Evolutionary conservation across 805 yeast species (phyloP).

Genomic region (Nakazawaea holstii): DNA sequence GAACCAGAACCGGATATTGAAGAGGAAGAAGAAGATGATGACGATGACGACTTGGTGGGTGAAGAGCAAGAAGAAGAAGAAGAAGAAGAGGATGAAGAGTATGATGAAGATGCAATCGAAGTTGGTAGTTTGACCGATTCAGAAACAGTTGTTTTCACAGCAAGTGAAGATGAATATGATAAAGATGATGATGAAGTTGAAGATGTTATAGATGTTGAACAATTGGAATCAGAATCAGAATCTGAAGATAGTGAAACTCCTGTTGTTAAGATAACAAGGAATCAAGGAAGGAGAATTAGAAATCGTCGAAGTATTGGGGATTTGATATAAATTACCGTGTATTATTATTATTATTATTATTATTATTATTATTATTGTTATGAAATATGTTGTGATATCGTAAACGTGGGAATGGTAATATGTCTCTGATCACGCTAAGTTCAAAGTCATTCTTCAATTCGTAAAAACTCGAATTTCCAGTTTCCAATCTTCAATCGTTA

Average conservation of each 20-base stretch:
- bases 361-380: too few species aligned
- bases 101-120: constrained; percentile 9
- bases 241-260: background rate
- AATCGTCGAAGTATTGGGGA: constrained; percentile 4
- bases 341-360: too few species aligned
- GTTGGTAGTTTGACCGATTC: constrained; percentile 9
- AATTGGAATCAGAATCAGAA: constrained; percentile 7
- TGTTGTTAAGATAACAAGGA: constrained; percentile 10
- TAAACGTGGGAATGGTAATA: too few species aligned
- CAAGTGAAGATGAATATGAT: constrained; percentile 20
- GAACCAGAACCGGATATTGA: constrained; percentile 9
- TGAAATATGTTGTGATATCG: too few species aligned
- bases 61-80: constrained; percentile 10
- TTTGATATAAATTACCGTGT: background rate
- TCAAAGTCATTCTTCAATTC: too few species aligned
- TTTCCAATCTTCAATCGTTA: too few species aligned
- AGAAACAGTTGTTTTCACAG: background rate
- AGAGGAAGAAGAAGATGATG: constrained; percentile 15
- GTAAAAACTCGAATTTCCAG: too few species aligned
- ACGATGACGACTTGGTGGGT: constrained; percentile 12
- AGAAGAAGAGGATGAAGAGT: constrained; percentile 9
- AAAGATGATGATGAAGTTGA: constrained; percentile 13
- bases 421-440: too few species aligned
- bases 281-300: constrained; percentile 14
- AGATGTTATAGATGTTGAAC: constrained; percentile 16